phyloP scores from a whole-genome alignment of 345 rosid genomes.

The Ricinus communis region DNA sequence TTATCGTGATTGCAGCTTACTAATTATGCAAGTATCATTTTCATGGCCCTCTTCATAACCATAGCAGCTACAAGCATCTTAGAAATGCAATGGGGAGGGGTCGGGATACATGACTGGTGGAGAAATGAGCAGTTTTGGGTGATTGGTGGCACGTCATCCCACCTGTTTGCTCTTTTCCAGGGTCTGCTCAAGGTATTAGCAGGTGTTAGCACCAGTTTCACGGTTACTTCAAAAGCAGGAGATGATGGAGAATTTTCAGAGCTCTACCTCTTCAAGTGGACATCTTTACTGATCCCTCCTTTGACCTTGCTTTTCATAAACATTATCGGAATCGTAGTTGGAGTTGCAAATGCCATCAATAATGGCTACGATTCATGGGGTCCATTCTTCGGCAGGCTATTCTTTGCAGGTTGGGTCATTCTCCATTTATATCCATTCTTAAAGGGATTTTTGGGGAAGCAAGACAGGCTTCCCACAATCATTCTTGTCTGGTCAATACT shows the following conservation, averaged over 20 bases:
- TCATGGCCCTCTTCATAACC: constrained; percentile 57
- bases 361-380: constrained; percentile 75
- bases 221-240: constrained; percentile 60
- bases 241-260: constrained; percentile 67
- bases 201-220: constrained; percentile 63
- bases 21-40: constrained; percentile 53
- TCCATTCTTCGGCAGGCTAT: constrained; percentile 57
- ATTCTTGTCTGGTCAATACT: constrained; percentile 65
- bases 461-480: constrained; percentile 59
- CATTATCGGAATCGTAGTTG: constrained; percentile 56
- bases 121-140: constrained; percentile 80
- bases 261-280: constrained; percentile 67
- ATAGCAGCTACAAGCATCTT: constrained; percentile 62
- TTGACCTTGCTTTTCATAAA: constrained; percentile 54
- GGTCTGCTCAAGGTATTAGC: constrained; percentile 74
- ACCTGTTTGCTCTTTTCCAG: constrained; percentile 65
- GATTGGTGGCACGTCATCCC: constrained; percentile 64
- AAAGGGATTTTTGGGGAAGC: constrained; percentile 60
- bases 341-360: constrained; percentile 59
- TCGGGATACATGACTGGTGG: constrained; percentile 77
- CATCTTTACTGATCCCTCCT: constrained; percentile 58
- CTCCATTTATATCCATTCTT: constrained; percentile 67
- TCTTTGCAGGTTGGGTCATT: constrained; percentile 66
- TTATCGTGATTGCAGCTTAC: constrained; percentile 44
- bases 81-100: constrained; percentile 79